A percentile compares a stretch with the other conserved stretches of the same genome.
phyloP scores from a whole-genome alignment of 2,329 filamentous ascomycete species.

The Trichoderma semiorbis region DNA sequence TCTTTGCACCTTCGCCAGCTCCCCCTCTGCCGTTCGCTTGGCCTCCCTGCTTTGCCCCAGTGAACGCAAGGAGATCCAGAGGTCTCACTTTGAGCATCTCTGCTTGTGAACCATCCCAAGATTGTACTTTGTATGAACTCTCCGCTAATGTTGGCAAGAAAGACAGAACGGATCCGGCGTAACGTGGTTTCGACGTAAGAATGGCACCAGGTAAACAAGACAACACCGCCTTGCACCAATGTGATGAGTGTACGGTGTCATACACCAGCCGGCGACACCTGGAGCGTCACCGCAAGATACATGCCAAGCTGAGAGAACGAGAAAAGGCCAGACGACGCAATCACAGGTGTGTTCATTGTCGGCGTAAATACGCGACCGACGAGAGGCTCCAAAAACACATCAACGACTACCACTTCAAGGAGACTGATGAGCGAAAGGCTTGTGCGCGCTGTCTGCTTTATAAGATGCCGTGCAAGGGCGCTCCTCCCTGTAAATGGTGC shows the following conservation, averaged over 20 bases:
- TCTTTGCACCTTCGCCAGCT: neutral
- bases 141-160: neutral
- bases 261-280: constrained; percentile 25
- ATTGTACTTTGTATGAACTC: neutral
- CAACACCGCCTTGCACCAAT: constrained; percentile 16
- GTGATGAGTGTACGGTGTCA: constrained; percentile 24
- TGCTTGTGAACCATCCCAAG: neutral
- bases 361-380: constrained; percentile 24
- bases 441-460: constrained; percentile 29
- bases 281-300: constrained; percentile 28
- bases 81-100: neutral
- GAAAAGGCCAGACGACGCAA: neutral
- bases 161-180: neutral
- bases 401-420: constrained; percentile 27
- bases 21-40: neutral
- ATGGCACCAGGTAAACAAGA: neutral
- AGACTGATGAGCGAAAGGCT: neutral
- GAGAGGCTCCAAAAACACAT: constrained; percentile 24
- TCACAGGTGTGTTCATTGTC: constrained; percentile 25
- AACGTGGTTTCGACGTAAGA: neutral
- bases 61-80: neutral
- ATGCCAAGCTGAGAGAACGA: constrained; percentile 16
- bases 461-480: constrained; percentile 24
- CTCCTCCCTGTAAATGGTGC: constrained; percentile 28
- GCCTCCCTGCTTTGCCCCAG: neutral